Conservation (phyloP, 495 filamentous ascomycete species). For the Chaetomium fimeti region DNA sequence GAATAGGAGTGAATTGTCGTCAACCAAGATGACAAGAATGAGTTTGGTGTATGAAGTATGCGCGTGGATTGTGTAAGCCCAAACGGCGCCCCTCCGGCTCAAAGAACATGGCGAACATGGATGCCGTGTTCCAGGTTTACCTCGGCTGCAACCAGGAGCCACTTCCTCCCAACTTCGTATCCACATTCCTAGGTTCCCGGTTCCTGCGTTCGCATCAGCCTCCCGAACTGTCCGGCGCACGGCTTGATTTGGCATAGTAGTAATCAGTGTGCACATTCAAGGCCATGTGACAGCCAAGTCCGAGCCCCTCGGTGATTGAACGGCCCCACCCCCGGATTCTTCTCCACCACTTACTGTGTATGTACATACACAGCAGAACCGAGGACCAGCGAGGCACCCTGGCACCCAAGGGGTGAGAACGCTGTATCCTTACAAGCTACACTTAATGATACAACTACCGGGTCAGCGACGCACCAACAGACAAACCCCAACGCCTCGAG, state of each 20-base stretch:
- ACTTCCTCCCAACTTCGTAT: background rate
- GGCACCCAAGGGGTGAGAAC: background rate
- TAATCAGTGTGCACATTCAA: background rate
- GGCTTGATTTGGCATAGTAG: background rate
- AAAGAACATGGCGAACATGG: background rate
- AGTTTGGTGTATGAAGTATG: background rate
- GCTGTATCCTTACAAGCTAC: conserved; percentile 2
- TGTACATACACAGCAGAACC: background rate
- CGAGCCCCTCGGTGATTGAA: too few species aligned
- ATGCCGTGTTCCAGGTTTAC: background rate
- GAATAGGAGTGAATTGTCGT: background rate
- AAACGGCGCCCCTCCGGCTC: background rate
- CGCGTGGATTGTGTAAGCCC: background rate
- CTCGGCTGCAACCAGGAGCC: background rate
- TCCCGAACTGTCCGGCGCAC: background rate
- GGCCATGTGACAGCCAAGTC: background rate
- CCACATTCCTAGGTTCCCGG: background rate
- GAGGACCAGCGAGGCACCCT: too few species aligned
- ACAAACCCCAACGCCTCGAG: background rate
- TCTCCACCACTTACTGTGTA: background rate
- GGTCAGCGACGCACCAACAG: background rate
- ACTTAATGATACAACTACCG: conserved; percentile 15
- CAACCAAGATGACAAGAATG: background rate
- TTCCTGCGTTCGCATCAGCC: background rate
- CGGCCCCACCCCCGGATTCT: background rate